Conservation (phyloP, 2,329 filamentous ascomycete genomes). For the Fusarium incarnatum region DNA sequence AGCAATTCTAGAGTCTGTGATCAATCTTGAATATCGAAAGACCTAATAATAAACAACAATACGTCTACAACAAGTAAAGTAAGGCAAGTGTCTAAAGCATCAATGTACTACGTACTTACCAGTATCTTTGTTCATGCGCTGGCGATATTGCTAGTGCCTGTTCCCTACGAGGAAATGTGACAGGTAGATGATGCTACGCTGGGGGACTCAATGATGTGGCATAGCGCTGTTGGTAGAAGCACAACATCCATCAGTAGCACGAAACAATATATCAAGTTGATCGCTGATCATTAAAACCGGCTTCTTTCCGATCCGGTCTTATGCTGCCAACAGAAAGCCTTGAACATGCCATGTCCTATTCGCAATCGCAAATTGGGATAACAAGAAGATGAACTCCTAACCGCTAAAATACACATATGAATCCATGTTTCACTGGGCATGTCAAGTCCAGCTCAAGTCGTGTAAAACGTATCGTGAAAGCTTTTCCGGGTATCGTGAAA, state of each 20-base stretch:
- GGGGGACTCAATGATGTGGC: constrained; percentile 41
- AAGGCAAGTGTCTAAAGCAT: neutral
- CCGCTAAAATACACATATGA: neutral
- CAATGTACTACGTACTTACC: neutral
- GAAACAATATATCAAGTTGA: constrained; percentile 19
- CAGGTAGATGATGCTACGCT: constrained; percentile 26
- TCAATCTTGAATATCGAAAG: neutral
- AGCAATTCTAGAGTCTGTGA: constrained; percentile 29
- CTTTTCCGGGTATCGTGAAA: constrained; percentile 37
- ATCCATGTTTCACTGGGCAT: neutral
- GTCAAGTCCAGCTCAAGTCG: constrained; percentile 1
- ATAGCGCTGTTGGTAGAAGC: constrained; percentile 36
- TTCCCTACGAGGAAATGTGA: constrained; percentile 22
- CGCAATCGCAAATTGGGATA: neutral
- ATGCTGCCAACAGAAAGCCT: neutral
- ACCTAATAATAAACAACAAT: neutral
- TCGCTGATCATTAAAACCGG: neutral
- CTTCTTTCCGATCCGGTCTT: constrained; percentile 3
- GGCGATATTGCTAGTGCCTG: constrained; percentile 15
- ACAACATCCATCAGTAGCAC: neutral
- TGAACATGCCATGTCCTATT: neutral
- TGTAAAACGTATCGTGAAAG: neutral
- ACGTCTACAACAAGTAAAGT: constrained; percentile 12
- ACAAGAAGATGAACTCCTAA: neutral
- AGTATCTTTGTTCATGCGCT: constrained; percentile 20